Percentiles rank a stretch among this genome's conserved stretches.
phyloP scores from a whole-genome alignment of 768 basidiomycete genomes.

The Leccinum fibrillosum region DNA sequence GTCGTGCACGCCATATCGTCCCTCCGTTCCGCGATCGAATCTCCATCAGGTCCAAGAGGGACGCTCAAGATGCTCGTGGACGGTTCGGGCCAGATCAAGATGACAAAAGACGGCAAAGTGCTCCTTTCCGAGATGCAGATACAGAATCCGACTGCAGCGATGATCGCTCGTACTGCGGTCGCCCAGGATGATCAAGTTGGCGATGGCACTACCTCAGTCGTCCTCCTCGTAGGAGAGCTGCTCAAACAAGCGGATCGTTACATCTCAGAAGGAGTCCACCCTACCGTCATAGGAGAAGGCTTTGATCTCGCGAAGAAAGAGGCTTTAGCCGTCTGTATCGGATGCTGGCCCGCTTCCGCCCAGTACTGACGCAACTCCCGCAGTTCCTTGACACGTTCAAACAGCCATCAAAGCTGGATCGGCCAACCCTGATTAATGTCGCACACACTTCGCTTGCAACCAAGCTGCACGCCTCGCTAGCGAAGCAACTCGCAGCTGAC shows the following conservation, averaged over 20 bases:
- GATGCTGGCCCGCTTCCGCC: slow-evolving; percentile 10
- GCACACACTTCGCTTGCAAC: slow-evolving; percentile 95
- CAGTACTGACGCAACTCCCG: slow-evolving; percentile 19
- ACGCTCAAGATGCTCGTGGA: slow-evolving; percentile 99
- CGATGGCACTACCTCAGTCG: slow-evolving; percentile 97
- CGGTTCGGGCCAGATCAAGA: slow-evolving; percentile 97
- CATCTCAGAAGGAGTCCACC: slow-evolving; percentile 97
- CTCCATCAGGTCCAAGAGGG: slow-evolving; percentile 78
- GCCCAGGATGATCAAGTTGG: slow-evolving; percentile 99
- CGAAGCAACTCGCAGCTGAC: slow-evolving; percentile 84
- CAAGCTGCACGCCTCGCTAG: slow-evolving; percentile 79
- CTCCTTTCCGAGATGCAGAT: slow-evolving; percentile 99
- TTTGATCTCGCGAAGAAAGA: slow-evolving; percentile 99
- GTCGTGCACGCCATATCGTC: slow-evolving; percentile 21
- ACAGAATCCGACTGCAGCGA: slow-evolving; percentile 97
- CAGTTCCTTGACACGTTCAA: slow-evolving; percentile 95
- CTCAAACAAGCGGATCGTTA: slow-evolving; percentile 97
- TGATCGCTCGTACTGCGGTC: slow-evolving; percentile 98
- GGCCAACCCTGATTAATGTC: slow-evolving; percentile 88
- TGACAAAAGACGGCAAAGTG: slow-evolving; percentile 99
- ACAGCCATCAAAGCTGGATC: slow-evolving; percentile 72
- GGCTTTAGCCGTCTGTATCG: slow-evolving; percentile 67
- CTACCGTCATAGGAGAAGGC: slow-evolving; percentile 91
- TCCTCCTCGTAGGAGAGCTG: slow-evolving; percentile 91
- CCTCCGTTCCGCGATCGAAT: slow-evolving; percentile 23